Percentiles rank a stretch among this genome's conserved stretches.
These are phyloP conservation scores for Lasiodiplodia hormozganensis DNA, from an alignment of 2,329 filamentous ascomycete genomes.

Conservation along the genomic window DNA sequence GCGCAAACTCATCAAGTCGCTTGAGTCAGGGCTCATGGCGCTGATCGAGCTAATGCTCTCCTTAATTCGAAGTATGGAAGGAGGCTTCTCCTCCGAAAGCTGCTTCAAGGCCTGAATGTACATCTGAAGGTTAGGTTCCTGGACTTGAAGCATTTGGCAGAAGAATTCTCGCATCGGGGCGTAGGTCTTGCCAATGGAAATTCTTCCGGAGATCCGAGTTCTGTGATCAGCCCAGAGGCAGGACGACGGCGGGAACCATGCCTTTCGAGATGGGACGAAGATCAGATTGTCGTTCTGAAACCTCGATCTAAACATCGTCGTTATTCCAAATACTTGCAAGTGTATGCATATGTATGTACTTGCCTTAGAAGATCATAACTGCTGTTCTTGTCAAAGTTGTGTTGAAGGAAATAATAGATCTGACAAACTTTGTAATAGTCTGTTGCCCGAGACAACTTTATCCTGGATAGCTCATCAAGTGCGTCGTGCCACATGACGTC, in stretches of 20 bases:
- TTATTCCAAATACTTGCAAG: not conserved
- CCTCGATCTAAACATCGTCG: not conserved
- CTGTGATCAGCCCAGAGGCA: not conserved
- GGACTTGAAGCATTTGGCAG: not conserved
- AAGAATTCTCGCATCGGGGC: not conserved
- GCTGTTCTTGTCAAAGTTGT: not conserved
- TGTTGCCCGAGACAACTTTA: too few relatives aligned
- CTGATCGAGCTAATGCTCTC: not conserved
- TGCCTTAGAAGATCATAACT: not conserved
- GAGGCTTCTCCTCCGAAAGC: not conserved
- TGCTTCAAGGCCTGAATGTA: not conserved
- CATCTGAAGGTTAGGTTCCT: not conserved
- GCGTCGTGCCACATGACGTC: not conserved
- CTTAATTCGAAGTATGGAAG: not conserved
- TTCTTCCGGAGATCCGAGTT: not conserved
- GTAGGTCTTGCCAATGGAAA: not conserved
- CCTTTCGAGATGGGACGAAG: not conserved
- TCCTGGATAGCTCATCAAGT: too few relatives aligned
- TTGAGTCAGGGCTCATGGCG: not conserved
- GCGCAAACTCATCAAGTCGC: not conserved
- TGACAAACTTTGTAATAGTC: not conserved
- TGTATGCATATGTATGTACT: not conserved
- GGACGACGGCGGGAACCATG: not conserved
- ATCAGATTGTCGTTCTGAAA: not conserved
- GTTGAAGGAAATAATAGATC: not conserved